Base-by-base conservation (phyloP, 2,329 filamentous ascomycete genomes). In the Nothopassalora personata region DNA sequence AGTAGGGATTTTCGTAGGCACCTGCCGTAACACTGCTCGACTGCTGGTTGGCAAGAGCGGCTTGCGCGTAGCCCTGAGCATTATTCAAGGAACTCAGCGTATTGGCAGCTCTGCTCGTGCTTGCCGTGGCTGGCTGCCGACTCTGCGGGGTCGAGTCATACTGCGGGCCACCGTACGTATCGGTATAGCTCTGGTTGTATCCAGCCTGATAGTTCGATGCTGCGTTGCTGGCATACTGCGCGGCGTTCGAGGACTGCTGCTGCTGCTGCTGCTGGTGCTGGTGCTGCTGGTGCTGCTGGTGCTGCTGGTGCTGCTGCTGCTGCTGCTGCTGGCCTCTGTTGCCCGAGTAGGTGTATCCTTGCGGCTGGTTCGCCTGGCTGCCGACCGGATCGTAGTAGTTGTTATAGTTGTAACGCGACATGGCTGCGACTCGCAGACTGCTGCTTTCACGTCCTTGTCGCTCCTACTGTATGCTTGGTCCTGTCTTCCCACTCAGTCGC, bases 301-400 rank as follows among this genome's bases (percentile, higher is more conserved):
- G 53, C 10, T 53, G 55, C 39, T 64, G 58, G 27, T n/a, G n/a
- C n/a, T n/a, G 53, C 23, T 50, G 52, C 49, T 58, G 53, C 10
- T 51, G 55, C 34, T 64, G 53, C 10, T 53, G 55, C 39, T 64
- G 58, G 27, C 58, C 48, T 28, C 60, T 51, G 49, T 64, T 57
- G 30, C 58, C 48, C 23, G 60, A 59, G 49, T 68, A 64, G 19
- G 57, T 63, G 43, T 68, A 66, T 27, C 59, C 57, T 39, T 64
- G 60, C 27, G 64, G 48, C n/a, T 59, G 57, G 53, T 69, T 68
- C 11, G 67, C 58, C 58, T 70, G 69, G 49, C 70, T 72, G 10
- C 69, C 69, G 6, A 67, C 67, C 4, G 70, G 66, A 49, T 71
- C 69, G 60, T 73, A 72, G 63, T 68, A 71, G 60, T 60, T 68